Base-by-base conservation (phyloP, 2,329 filamentous ascomycete genomes). In the Aspergillus sp. region DNA sequence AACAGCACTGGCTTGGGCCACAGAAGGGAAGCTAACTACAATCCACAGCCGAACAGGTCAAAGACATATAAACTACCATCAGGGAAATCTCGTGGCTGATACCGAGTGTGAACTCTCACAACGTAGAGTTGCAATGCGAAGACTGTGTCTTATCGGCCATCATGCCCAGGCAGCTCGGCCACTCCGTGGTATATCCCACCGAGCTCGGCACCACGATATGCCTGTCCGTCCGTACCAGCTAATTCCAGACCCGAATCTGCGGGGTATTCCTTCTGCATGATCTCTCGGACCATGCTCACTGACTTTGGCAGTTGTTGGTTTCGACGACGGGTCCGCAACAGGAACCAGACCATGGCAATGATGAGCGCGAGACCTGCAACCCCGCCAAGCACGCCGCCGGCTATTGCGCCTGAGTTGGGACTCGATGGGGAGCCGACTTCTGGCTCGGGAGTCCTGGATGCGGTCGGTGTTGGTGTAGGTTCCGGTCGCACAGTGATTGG, bases 291-390 rank as follows among this genome's bases (percentile, higher is more conserved):
- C 11, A 11, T 1, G 13, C 2, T 41, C 34, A 11, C 13, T 11
- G 13, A 13, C 34, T 17, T 5, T 19, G 17, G 15, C 5, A 23
- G 5, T 25, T 19, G 34, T 7, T 19, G 34, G 7, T 19, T 7
- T 28, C 28, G 43, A 17, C 43, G 53, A 13, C 53, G 53, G 8
- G 9, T 22, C 7, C 53, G 53, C n/a, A 56, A 30, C 31, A 60
- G 38, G 3, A 60, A 19, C 45, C 47, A 60, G 41, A 56, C 5
- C 19, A 56, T 19, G 8, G 45, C 47, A 8, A 47, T 52, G 46
- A 60, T 51, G 25, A 56, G 28, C 3, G 53, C 58, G 13, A 31
- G 45, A 8, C 52, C 58, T 9, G 34, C 46, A 9, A 60, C 45
- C 17, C 58, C 52, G 15, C 58, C 58, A 34, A 56, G 17, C n/a